Base-by-base conservation (phyloP, 495 filamentous ascomycete species). In the Sabuloglossum arenarium region DNA sequence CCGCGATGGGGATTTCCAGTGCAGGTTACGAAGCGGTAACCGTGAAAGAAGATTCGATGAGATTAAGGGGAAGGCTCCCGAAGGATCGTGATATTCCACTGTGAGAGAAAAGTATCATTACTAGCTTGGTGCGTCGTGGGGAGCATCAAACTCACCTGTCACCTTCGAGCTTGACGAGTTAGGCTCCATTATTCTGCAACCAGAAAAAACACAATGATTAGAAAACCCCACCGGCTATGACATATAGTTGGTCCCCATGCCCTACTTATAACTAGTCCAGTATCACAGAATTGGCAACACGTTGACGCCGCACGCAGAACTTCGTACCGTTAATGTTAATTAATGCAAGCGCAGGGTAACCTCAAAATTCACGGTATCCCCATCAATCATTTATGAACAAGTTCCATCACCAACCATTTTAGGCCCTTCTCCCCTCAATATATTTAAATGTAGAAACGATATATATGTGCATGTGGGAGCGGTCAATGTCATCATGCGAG, bases 1-100 rank as follows among this genome's bases (percentile, higher is more conserved):
- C 10, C 91, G 82, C 27, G 81, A 81, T 49, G 91, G 84, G 6
- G 93, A 94, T 66, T 94, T 91, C 91, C 91, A 98, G 65, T 96
- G 84, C 47, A 98, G 80, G 65, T 95, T 90, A 55, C 80, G 82
- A n/a, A 98, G 74, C 11, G 91, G 91, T 3, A 98, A 75, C 43
- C 87, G 82, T 51, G 81, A 70, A 46, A 83, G 76, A 56, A 97
- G 74, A 57, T 86, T 75, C 0, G 82, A 73, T 10, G 84, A 82
- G n/a, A 97, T 70, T 19, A 85, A 73, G 56, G 84, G 79, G 63
- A 88, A 97, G 53, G 94, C 74, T 53, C 82, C 84, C 59, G 82
- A 84, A 14, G 93, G 90, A 67, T 98, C 91, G 69, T 82, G 86
- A 67, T 94, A 98, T 63, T 73, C 70, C 34, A 73, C 70, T 64